Conservation (phyloP, 768 basidiomycete genomes). For the Psilocybe sp. region DNA sequence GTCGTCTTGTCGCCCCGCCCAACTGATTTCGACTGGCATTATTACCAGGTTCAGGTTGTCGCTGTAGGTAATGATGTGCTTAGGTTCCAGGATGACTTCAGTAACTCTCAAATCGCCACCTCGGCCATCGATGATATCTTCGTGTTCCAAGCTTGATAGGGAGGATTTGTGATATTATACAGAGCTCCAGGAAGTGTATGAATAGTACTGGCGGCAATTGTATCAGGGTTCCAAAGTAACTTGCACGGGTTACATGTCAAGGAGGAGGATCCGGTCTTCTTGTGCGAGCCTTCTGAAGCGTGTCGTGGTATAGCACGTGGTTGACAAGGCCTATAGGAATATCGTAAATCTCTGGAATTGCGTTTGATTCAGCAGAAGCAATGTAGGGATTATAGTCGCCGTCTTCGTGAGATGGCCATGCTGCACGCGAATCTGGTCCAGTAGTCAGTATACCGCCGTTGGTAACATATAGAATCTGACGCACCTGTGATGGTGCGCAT, state of each 20-base stretch:
- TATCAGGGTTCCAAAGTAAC: neutral
- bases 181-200: too few species aligned
- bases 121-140: too few species aligned
- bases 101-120: too few species aligned
- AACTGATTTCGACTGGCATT: too few species aligned
- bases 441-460: slow-evolving; percentile 10
- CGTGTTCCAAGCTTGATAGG: too few species aligned
- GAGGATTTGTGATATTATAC: too few species aligned
- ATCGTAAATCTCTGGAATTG: slow-evolving; percentile 71
- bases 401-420: slow-evolving; percentile 37
- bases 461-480: slow-evolving; percentile 2
- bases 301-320: slow-evolving; percentile 54
- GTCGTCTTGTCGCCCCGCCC: too few species aligned
- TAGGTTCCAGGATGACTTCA: too few species aligned
- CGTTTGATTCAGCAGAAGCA: slow-evolving; percentile 39
- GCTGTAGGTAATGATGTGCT: too few species aligned
- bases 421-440: slow-evolving; percentile 54
- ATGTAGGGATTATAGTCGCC: slow-evolving; percentile 45
- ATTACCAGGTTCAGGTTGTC: too few species aligned
- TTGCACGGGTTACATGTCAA: neutral
- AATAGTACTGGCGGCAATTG: too few species aligned
- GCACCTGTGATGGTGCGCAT: slow-evolving; percentile 66
- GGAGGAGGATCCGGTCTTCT: too few species aligned
- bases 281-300: slow-evolving; percentile 1
- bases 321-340: slow-evolving; percentile 82